Conservation (phyloP, 164 flowering plant species). For the Sextonia rubra region DNA sequence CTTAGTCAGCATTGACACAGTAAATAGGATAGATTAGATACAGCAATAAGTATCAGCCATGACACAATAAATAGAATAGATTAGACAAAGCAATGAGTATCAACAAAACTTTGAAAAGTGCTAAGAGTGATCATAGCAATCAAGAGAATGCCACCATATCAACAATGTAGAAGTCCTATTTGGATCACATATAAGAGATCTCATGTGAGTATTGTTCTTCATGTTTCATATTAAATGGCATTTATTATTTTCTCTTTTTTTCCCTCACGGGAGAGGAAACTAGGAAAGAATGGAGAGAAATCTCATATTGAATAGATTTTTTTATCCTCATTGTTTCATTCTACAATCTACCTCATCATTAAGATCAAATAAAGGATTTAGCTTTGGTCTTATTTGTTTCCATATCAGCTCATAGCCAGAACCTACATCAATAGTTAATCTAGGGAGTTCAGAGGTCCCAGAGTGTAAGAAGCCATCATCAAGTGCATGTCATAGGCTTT, state of each 20-base stretch:
- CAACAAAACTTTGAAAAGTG: not conserved
- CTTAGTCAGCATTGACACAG: not conserved
- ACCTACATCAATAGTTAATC: no score
- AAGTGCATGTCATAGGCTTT: no score
- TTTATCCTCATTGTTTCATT: no score
- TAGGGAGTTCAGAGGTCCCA: no score
- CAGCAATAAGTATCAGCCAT: not conserved
- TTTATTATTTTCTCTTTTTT: no score
- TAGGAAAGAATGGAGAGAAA: no score
- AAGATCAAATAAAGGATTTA: no score
- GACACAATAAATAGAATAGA: not conserved
- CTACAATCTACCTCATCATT: not conserved
- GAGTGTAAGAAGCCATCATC: no score
- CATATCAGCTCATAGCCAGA: no score
- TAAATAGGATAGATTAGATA: not conserved
- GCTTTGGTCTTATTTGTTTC: not conserved
- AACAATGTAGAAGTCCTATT: not conserved
- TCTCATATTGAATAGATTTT: no score
- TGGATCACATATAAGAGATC: not conserved
- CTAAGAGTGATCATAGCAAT: not conserved
- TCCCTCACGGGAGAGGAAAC: no score
- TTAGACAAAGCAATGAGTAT: no score
- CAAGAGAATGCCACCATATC: not conserved
- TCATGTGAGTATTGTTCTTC: not conserved
- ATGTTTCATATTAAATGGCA: not conserved